Evolutionary conservation across 2,329 filamentous ascomycete species (phyloP), one percentile per base, ranked within the genome.

Genomic region (Parafenestella ontariensis): DNA sequence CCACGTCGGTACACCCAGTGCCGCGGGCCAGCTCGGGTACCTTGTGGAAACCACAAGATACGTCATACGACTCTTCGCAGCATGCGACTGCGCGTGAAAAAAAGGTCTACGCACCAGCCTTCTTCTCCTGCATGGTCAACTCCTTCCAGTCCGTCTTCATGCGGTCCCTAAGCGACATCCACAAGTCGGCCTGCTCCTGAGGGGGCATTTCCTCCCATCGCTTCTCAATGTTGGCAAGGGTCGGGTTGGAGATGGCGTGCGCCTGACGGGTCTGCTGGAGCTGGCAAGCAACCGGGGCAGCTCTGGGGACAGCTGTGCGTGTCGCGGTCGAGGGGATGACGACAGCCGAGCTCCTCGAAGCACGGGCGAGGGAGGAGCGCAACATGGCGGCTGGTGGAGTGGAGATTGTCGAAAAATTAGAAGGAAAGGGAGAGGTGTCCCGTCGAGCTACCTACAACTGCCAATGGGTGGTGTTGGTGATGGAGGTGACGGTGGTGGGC

Each of bases 111-210:
- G 78, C 88, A 97, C 95, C 94, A 72, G 95, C 95, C 85, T 96
- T 98, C 91, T 99, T 96, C 87, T 99, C 95, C 81, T 95, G 90
- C 74, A 96, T 69, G 47, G 95, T 97, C 83, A 99, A 83, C 76
- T 98, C 92, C 76, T 89, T 87, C 95, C 95, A 99, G 84, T 92
- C 92, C 72, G 86, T 88, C 90, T 96, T 97, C 95, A 99, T 99
- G 76, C 95, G 90, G 83, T 99, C 95, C 80, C 95, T 88, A 79
- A 99, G 85, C 70, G 90, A 85, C 95, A 99, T 99, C 95, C 95
- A 99, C 72, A 99, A 84, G 77, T 99, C 95, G 68, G 95, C 95
- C 87, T 99, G 95, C 87, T 99, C 95, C 85, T 96, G 92, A 64
- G 95, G 92, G 56, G 94, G 93, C 91, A 98, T 93, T 62, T 84